These are phyloP conservation scores for Neurospora cerealis DNA, from an alignment of 495 filamentous ascomycete genomes.

Conservation along the genomic window DNA sequence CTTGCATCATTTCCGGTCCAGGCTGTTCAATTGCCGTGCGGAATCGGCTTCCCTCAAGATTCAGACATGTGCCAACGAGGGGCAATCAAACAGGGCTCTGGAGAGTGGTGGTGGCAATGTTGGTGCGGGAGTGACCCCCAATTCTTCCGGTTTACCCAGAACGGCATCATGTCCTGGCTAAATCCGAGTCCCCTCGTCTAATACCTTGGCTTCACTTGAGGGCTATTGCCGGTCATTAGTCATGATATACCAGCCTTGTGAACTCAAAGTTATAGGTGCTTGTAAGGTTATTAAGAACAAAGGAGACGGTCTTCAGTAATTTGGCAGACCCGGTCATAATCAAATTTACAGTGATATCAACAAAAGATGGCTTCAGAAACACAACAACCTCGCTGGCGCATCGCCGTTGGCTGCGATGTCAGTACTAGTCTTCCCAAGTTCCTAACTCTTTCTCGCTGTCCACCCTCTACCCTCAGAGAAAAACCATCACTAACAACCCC, in stretches of 20 bases:
- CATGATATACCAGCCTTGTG: background rate
- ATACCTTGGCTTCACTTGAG: background rate
- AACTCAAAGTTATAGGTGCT: background rate
- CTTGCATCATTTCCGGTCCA: background rate
- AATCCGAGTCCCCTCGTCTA: background rate
- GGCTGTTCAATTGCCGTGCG: background rate
- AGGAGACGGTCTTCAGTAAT: background rate
- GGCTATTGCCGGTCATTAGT: background rate
- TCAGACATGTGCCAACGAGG: background rate
- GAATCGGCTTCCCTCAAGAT: background rate
- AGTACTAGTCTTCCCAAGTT: slow-evolving; percentile 25
- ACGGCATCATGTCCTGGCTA: background rate
- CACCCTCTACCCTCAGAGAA: background rate
- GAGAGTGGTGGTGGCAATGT: background rate
- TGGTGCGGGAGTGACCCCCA: background rate
- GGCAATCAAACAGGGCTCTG: background rate
- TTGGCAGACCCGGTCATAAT: background rate
- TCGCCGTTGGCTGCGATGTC: slow-evolving; percentile 39
- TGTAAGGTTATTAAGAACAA: background rate
- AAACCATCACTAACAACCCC: slow-evolving; percentile 6
- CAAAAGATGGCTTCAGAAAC: slow-evolving; percentile 1
- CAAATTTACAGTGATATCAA: background rate
- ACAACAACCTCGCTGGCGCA: slow-evolving; percentile 27
- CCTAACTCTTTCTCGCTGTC: too few species aligned
- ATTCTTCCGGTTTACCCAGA: background rate